Percentiles rank a stretch among this genome's conserved stretches.
These are phyloP conservation scores for Boletus fagicola DNA, from an alignment of 768 basidiomycete genomes.

Conservation along the genomic window DNA sequence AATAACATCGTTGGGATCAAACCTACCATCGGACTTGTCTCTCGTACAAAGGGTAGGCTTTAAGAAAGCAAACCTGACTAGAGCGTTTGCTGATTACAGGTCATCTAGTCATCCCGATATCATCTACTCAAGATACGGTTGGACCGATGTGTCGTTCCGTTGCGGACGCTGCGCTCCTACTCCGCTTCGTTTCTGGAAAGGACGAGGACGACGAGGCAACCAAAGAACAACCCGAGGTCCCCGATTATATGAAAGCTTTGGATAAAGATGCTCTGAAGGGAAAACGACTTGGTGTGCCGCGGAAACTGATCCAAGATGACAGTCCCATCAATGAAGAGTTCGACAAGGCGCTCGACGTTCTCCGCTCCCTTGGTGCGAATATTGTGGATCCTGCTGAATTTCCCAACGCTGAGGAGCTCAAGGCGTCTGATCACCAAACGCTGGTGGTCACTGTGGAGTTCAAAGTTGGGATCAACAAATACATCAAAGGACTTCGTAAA, in stretches of 20 bases:
- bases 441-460: constrained; percentile 56
- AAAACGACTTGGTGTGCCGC: constrained; percentile 54
- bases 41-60: constrained; percentile 35
- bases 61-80: not conserved
- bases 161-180: constrained; percentile 53
- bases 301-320: constrained; percentile 30
- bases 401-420: constrained; percentile 50
- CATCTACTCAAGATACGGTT: constrained; percentile 55
- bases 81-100: not conserved
- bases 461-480: constrained; percentile 57
- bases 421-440: constrained; percentile 46
- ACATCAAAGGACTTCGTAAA: constrained; percentile 43
- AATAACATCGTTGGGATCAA: constrained; percentile 46
- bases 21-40: constrained; percentile 41
- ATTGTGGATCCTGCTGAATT: constrained; percentile 65
- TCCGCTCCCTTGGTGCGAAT: constrained; percentile 42
- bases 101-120: constrained; percentile 52
- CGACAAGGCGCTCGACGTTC: constrained; percentile 36
- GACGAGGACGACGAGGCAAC: constrained; percentile 55
- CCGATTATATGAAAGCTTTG: constrained; percentile 56
- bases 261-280: constrained; percentile 46
- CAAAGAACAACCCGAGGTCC: constrained; percentile 50
- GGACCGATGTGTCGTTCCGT: constrained; percentile 57
- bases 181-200: constrained; percentile 51
- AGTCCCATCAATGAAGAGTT: constrained; percentile 36